Evolutionary conservation across 495 filamentous ascomycete genomes (phyloP), one percentile per base, ranked within the genome.

Genomic region (Penicillium subrubescens): DNA sequence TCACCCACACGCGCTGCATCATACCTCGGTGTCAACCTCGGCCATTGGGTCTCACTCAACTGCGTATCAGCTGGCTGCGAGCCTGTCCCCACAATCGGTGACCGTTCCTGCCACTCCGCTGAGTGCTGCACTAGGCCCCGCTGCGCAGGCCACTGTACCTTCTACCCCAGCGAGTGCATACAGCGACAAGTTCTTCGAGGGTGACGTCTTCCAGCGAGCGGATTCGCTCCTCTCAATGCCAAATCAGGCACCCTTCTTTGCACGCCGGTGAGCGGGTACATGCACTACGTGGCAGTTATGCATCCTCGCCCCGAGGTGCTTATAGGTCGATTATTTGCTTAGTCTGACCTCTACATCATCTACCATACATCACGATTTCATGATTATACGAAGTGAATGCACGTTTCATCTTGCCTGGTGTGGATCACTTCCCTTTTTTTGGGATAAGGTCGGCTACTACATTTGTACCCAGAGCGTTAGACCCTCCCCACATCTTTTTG

Each of bases 121-220:
- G 61, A 94, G 90, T 68, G 93, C 93, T 17, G 93, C 93, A 15
- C 84, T 97, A 5, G 93, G 93, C 5, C 91, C 92, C 8, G 93
- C 93, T 41, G 92, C 92, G 17, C 92, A 95, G 73, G 92, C 93
- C 2, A 97, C 93, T 1, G 88, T 97, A 21, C 92, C 93, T 6
- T 90, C 88, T 10, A 93, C 90, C 0, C 90, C 91, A 27, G 87
- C 87, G 59, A 91, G 86, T 74, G 87, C 83, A 5, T 90, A 89
- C 70, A 77, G 82, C 50, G 84, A 87, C 62, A 81, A 82, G 31
- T 87, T 87, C 56, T 91, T 92, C 65, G 81, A 79, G 29, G 88
- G 89, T 5, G 87, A 90, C 62, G 87, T 92, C 5, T 92, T 91
- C 73, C 88, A 92, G 70, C 81, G 91, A 33, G 89, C 90, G 0